Conservation (phyloP, 2,329 filamentous ascomycete genomes). For the Paramyrothecium roridum region DNA sequence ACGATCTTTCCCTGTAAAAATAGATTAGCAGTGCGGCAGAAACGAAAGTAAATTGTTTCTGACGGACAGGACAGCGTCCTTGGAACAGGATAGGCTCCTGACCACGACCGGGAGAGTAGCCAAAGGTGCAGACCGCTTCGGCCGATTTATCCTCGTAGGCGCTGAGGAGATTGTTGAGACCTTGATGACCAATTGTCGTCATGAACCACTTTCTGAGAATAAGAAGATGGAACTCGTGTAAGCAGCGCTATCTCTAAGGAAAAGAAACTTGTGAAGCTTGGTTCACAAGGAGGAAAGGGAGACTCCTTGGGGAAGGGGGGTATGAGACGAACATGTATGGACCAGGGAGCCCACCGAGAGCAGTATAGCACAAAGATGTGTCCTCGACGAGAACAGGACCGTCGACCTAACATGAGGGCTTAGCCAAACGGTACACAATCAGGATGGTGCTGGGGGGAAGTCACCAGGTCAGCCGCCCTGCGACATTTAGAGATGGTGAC, state of each 20-base stretch:
- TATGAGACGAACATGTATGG: constrained; percentile 77
- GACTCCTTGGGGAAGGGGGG: constrained; percentile 1
- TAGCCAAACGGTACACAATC: too few relatives aligned
- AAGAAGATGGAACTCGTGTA: not conserved
- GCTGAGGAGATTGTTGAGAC: constrained; percentile 85
- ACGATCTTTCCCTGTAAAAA: constrained; percentile 69
- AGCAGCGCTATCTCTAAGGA: not conserved
- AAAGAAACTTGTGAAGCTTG: not conserved
- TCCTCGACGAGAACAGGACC: constrained; percentile 95
- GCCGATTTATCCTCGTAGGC: constrained; percentile 89
- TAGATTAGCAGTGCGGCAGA: not conserved
- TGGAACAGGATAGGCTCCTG: constrained; percentile 86
- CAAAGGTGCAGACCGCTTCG: constrained; percentile 94
- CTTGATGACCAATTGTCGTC: constrained; percentile 73
- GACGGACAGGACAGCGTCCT: constrained; percentile 72
- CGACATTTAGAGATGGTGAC: constrained; percentile 86
- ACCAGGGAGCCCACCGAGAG: constrained; percentile 85
- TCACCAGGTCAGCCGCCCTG: constrained; percentile 73
- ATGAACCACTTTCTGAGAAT: constrained; percentile 86
- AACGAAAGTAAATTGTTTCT: too few relatives aligned
- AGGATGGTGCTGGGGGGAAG: constrained; percentile 11
- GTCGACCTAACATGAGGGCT: constrained; percentile 52
- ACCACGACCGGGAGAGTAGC: constrained; percentile 81
- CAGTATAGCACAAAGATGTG: constrained; percentile 90
- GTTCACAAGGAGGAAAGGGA: not conserved